Evolutionary conservation across 805 yeast species (phyloP), one percentile per base, ranked within the genome.

Genomic region (baker's yeast (Saccharomyces cerevisiae)): DNA sequence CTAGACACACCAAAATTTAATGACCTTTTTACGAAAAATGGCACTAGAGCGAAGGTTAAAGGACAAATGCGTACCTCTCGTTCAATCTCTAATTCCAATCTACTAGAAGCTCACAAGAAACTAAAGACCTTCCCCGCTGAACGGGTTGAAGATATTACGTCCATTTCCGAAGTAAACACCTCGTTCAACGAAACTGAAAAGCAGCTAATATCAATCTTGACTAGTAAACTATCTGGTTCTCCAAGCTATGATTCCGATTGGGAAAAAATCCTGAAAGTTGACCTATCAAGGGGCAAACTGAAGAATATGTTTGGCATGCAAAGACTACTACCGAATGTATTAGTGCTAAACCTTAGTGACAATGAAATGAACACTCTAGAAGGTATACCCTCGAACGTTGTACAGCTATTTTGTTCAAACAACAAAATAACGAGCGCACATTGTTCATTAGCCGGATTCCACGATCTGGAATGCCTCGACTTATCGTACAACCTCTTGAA

Each of bases 1-100:
- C 46, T 64, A 22, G 64, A 65, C 32, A 57, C 63, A n/a, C 70
- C 70, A 22, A 59, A 57, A 30, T 52, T 64, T 30, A 62, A 62
- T 52, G 47, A 9, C 17, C 48, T 29, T 14, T 26, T 24, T 6
- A 26, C 27, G 14, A 49, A 21, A 9, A 27, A 36, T n/a, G 29
- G 21, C 22, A 11, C n/a, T 3, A 17, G 29, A 17, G 13, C 51
- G 14, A 36, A 21, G 6, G 11, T 3, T 6, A 36, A 36, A 17
- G 17, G 6, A 36, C 43, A 36, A 36, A 21, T 36, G 22, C 43
- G 24, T 8, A 36, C 24, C 4, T 6, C 43, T 36, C 43, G 43
- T n/a, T 36, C 43, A 2, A 36, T 36, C 22, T 36, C 43, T 9
- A 36, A 36, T 21, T 36, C 43, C 43, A 36, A 36, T 17, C 43